These are phyloP conservation scores for Talaromyces sp. DNA, from an alignment of 2,329 filamentous ascomycete genomes.

Conservation along the genomic window DNA sequence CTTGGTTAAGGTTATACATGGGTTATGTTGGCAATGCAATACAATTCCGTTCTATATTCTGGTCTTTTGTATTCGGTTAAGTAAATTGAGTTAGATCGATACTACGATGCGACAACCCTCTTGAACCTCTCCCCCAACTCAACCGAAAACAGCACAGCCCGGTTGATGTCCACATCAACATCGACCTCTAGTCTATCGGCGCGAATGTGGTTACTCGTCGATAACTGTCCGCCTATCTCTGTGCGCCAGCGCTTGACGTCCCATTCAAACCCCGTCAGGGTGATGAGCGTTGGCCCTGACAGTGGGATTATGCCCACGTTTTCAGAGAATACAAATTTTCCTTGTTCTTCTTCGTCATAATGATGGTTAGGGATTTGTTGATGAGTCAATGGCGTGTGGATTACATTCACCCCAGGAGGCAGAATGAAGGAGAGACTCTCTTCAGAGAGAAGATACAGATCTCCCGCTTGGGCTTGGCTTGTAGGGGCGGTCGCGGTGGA, in stretches of 20 bases:
- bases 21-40: slow-evolving; percentile 4
- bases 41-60: not conserved
- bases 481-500: not conserved
- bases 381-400: slow-evolving; percentile 57
- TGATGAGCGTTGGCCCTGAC: slow-evolving; percentile 73
- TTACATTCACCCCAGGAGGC: slow-evolving; percentile 63
- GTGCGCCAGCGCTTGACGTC: slow-evolving; percentile 81
- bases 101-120: slow-evolving; percentile 5
- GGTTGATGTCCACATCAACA: slow-evolving; percentile 45
- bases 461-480: not conserved
- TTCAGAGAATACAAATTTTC: slow-evolving; percentile 58
- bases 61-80: not conserved
- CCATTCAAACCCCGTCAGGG: slow-evolving; percentile 81
- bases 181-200: slow-evolving; percentile 59
- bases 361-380: slow-evolving; percentile 18
- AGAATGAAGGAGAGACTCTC: slow-evolving; percentile 80
- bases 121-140: slow-evolving; percentile 53
- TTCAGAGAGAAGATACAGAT: slow-evolving; percentile 74
- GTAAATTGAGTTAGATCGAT: not conserved
- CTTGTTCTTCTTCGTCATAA: not conserved
- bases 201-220: slow-evolving; percentile 76
- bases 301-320: slow-evolving; percentile 85
- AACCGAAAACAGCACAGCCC: slow-evolving; percentile 71
- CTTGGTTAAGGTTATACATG: slow-evolving; percentile 4
- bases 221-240: slow-evolving; percentile 67